These are phyloP conservation scores for Trametes sp. DNA, from an alignment of 1,284 basidiomycete genomes.

Conservation along the genomic window DNA sequence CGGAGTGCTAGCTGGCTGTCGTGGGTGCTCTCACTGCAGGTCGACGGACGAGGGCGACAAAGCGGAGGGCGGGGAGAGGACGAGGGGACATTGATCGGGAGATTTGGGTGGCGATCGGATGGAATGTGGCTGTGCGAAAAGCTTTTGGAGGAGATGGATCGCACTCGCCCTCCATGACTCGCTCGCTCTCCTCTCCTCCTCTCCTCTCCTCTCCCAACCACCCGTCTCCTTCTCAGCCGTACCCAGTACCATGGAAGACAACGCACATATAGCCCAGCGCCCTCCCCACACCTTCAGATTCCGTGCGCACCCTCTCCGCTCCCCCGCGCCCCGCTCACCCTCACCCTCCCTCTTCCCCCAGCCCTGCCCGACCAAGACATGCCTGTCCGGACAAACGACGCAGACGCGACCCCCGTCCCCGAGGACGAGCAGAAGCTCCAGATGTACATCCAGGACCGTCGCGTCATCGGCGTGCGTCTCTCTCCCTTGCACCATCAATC, in stretches of 20 bases:
- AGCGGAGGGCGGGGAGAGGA: background rate
- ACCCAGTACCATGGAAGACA: slow-evolving; percentile 18
- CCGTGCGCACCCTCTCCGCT: slow-evolving; percentile 34
- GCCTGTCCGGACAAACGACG: slow-evolving; percentile 30
- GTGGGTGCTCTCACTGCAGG: no score
- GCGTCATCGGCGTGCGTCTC: slow-evolving; percentile 75
- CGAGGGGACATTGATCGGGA: background rate
- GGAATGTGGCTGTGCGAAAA: slow-evolving; percentile 14
- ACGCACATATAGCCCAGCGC: slow-evolving; percentile 24
- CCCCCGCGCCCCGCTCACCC: slow-evolving; percentile 10
- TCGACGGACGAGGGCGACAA: background rate
- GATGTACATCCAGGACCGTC: slow-evolving; percentile 77
- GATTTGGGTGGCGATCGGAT: background rate
- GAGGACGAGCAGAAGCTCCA: slow-evolving; percentile 67
- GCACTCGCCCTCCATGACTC: no score
- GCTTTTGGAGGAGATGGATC: background rate
- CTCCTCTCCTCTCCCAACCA: slow-evolving; percentile 13
- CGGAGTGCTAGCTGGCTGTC: background rate
- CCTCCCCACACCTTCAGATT: slow-evolving; percentile 22
- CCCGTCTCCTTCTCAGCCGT: slow-evolving; percentile 2
- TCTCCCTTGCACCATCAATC: slow-evolving; percentile 15
- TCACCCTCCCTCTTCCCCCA: slow-evolving; percentile 17
- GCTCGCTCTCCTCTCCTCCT: background rate
- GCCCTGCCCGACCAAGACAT: slow-evolving; percentile 34
- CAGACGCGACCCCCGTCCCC: slow-evolving; percentile 62